Base-by-base conservation (phyloP, 2,329 filamentous ascomycete species). In the Tolypocladium endophyticum region DNA sequence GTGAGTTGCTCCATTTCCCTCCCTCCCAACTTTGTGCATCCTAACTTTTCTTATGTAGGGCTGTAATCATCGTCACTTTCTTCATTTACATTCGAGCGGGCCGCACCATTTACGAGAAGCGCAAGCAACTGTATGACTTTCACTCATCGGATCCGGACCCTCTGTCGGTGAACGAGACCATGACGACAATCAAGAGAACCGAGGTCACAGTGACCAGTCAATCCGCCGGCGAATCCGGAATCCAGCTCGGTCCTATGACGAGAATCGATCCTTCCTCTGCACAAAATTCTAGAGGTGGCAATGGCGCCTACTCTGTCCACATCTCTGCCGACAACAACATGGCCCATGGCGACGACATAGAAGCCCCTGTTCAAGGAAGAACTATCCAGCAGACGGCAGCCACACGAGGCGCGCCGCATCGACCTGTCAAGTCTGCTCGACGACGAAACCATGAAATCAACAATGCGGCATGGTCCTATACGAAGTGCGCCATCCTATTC, bases 401-500 rank as follows among this genome's bases (percentile, higher is more conserved):
- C 25, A 41, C 58, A 56, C 59, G 61, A 50, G 52, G 60, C 58
- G 61, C 62, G 62, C 64, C 63, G 57, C 60, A 62, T 63, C 64
- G 59, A 61, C 69, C 58, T 8, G 41, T 4, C 61, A 73, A 60
- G 61, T 66, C 62, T 59, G 70, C 62, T 60, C 74, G 69, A 61
- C 73, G 66, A 66, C 74, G 67, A 62, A 75, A 76, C 43, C 75
- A 79, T 59, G 82, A 84, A 59, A 76, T 83, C 23, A 86, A 81
- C 68, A 86, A 79, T 41, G 86, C 86, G 2, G 83, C 86, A 1
- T 87, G 84, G 84, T 80, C 82, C 1, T 90, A 90, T 69, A 83
- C 86, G 59, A 88, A 88, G 66, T 88, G 87, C 55, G 81, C 87
- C 0, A 76, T 89, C 35, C 78, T 90, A 8, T 89, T 90, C 77